These are phyloP conservation scores for Rubroshorea leprosula DNA, from an alignment of 345 rosid genomes.

Conservation along the genomic window DNA sequence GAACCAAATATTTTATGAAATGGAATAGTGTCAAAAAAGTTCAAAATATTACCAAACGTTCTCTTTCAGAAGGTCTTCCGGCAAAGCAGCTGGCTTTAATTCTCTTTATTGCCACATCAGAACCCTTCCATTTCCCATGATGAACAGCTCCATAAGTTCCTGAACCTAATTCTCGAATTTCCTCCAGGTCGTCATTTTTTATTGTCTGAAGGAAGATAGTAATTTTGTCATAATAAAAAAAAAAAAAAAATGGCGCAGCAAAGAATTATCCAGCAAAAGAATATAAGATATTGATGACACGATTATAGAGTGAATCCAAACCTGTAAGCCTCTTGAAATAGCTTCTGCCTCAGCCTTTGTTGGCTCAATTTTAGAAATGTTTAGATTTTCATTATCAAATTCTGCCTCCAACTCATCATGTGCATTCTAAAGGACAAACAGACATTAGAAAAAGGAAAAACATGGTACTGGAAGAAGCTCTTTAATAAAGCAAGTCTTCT, in stretches of 20 bases:
- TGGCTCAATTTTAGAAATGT: slow-evolving; percentile 69
- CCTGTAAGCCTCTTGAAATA: slow-evolving; percentile 87
- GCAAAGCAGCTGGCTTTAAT: slow-evolving; percentile 99
- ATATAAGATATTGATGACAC: neutral
- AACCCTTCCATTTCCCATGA: slow-evolving; percentile 99
- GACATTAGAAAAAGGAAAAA: slow-evolving; percentile 24
- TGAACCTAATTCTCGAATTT: slow-evolving; percentile 81
- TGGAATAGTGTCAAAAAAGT: neutral
- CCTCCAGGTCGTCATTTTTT: slow-evolving; percentile 89
- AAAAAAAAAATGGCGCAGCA: too few species aligned
- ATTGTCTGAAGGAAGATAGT: slow-evolving; percentile 55
- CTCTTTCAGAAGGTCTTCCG: slow-evolving; percentile 95
- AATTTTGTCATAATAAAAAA: slow-evolving; percentile 14
- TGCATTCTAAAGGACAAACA: slow-evolving; percentile 43
- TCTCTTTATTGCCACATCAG: slow-evolving; percentile 97
- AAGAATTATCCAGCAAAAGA: neutral
- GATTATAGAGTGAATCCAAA: slow-evolving; percentile 16
- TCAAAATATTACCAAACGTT: slow-evolving; percentile 52
- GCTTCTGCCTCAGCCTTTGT: slow-evolving; percentile 98
- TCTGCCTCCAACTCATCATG: slow-evolving; percentile 62
- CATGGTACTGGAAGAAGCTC: slow-evolving; percentile 1
- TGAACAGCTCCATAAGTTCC: slow-evolving; percentile 99
- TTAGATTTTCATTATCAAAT: slow-evolving; percentile 52
- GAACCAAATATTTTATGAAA: too few species aligned
- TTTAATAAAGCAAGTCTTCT: slow-evolving; percentile 9